Base-by-base conservation (phyloP, 441 rosid species). In the Populus hybrid region DNA sequence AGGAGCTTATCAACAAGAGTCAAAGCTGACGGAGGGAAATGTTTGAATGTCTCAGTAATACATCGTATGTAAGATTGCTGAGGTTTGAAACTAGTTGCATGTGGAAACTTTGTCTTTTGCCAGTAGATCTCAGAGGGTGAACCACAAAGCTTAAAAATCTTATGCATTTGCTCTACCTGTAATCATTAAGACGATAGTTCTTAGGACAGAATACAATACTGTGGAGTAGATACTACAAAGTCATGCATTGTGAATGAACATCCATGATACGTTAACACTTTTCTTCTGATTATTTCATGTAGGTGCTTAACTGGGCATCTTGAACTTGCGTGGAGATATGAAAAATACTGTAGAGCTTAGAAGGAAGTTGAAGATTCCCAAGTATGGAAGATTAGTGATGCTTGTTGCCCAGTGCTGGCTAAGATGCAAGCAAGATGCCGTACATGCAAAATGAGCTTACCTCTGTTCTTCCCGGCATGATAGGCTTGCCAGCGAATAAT, bases 391-490 rank as follows among this genome's bases (percentile, higher is more conserved):
- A 63, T 26, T 63, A 8, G 28, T 21, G 5, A 9, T 63, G 24
- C 67, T 65, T 24, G 18, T 1, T 26, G 34, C 16, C 16, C 14
- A 24, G 26, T 65, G 35, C 4, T 24, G 69, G 30, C 18, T 9
- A 3, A n/a, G 16, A 23, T 65, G 69, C 12, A 65, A 28, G 16
- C 12, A 65, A 9, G 69, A 21, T 28, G 11, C 10, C 38, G 12
- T 64, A 24, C 4, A 67, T 59, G 67, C 74, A 64, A 72, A 71
- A 24, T 74, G 50, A 67, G 34, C 10, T 20, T 81, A 92, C 97
- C 97, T 96, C 97, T 75, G 99, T 96, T 89, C 98, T 93, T 88
- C 98, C 97, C 0, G 98, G 94, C 98, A 96, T 96, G 76, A 92
- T 94, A 82, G 95, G 99, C 84, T 94, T 93, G 68, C 96, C 98